Evolutionary conservation across 1,139 yeast species (phyloP), one percentile per base, ranked within the genome.

Genomic region (Tardiomyces depauwii): DNA sequence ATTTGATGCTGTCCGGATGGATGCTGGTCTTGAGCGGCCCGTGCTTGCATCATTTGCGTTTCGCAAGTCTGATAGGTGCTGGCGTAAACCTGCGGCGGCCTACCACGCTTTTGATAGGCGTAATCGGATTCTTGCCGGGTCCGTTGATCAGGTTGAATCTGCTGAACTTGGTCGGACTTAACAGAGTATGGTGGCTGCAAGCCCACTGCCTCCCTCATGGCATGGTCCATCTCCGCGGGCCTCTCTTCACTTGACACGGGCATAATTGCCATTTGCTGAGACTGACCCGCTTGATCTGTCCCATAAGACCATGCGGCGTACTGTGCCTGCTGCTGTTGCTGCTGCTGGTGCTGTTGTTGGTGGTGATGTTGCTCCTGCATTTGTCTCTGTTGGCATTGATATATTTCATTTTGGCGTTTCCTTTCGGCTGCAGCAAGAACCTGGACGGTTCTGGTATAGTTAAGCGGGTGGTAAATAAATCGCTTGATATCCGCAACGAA

Each of bases 401-500:
- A 33, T 42, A 23, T 36, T n/a, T 36, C 39, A 12, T 14, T 16
- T 13, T 36, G 39, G 4, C 19, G 10, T 18, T 36, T 55, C 3
- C 61, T 56, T 42, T 60, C 58, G 2, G 68, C 67, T 11, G 67
- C 67, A 2, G 64, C 64, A 25, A 65, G 53, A 16, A 65, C 64
- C 43, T 66, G 70, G 39, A 59, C 55, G 2, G 70, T 63, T 14
- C 69, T 55, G n/a, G 62, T 58, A 44, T 55, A 55, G 47, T 66
- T 65, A 30, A 58, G 48, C 2, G 60, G 62, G 18, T 58, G 59
- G 44, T 58, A 57, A 27, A 62, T 43, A 30, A 63, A 50, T 10
- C 49, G 42, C 39, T 67, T 66, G 44, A 76, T 61, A 49, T 76
- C 72, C 19, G 62, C 61, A 0, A 74, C 69, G 59, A 76, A 75